Evolutionary conservation across 805 yeast species (phyloP).

Genomic region (Starmera amethionina): DNA sequence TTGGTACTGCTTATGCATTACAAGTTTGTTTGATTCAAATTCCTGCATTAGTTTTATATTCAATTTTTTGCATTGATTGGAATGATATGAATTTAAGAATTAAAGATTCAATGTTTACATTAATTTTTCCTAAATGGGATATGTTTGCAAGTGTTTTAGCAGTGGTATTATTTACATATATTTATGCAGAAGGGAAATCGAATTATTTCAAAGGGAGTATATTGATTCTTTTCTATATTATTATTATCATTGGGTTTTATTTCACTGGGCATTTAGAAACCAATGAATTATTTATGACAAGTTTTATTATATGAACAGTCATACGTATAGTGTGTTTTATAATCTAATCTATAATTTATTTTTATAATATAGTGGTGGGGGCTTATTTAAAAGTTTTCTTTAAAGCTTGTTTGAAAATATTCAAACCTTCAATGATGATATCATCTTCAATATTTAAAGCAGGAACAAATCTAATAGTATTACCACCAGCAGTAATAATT

Average conservation of each 20-base stretch:
- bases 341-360: background rate
- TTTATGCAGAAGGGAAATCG: slow-evolving; percentile 94
- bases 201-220: slow-evolving; percentile 95
- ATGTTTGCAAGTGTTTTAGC: slow-evolving; percentile 75
- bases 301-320: background rate
- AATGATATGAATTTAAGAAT: slow-evolving; percentile 20
- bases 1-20: slow-evolving; percentile 94
- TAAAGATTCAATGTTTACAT: slow-evolving; percentile 49
- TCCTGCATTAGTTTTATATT: slow-evolving; percentile 78
- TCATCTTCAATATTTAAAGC: slow-evolving; percentile 76
- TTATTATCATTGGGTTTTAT: slow-evolving; percentile 74
- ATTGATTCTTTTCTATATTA: slow-evolving; percentile 65
- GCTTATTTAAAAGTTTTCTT: slow-evolving; percentile 16
- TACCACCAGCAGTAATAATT: slow-evolving; percentile 86
- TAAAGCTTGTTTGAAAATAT: slow-evolving; percentile 52
- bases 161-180: slow-evolving; percentile 82
- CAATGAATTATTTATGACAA: background rate
- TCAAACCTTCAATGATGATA: slow-evolving; percentile 60
- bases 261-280: slow-evolving; percentile 29
- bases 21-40: slow-evolving; percentile 93
- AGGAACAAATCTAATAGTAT: slow-evolving; percentile 86
- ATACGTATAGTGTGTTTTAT: background rate
- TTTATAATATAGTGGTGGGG: slow-evolving; percentile 1
- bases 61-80: slow-evolving; percentile 40
- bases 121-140: slow-evolving; percentile 95